Evolutionary conservation across 1,284 basidiomycete species (phyloP), one percentile per base, ranked within the genome.

Genomic region (Moesziomyces sp.): DNA sequence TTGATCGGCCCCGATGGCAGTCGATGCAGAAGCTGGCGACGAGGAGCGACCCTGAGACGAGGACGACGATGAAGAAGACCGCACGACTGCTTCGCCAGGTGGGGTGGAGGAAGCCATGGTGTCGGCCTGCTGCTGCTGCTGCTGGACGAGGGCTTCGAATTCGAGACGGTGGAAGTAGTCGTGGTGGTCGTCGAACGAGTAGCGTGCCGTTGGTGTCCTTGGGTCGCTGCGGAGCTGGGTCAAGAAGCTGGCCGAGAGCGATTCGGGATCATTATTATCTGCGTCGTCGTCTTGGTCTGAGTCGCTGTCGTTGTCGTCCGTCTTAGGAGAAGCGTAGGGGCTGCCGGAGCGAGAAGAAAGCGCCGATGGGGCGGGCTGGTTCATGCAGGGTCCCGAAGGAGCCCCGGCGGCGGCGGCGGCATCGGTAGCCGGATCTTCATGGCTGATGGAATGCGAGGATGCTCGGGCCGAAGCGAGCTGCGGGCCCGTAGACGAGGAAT

Each of bases 131-230:
- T 30, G 30, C 30, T 30, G 30, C 30, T 30, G 30, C 47, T 48
- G 23, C 28, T 61, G 38, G 23, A 64, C 49, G 16, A 70, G 61
- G 9, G 67, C 67, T 50, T 67, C 70, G 60, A 59, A 67, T 46
- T 73, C 58, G 52, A 67, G 60, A 3, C 64, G 52, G 23, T 67
- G 54, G 13, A 67, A 63, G 54, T 73, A 73, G 57, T 73, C 64
- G 4, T 73, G 64, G 24, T 73, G 70, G 48, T 73, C 70, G 70
- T 73, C 70, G 51, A 73, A 73, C 14, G 64, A 67, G 44, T 73
- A 73, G 6, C 70, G 46, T 5, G 53, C 64, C 0, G 60, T 63
- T 7, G 70, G 64, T 7, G 64, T 68, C 3, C 57, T 48, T 1
- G 70, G 34, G 35, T 62, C 45, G 3, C 47, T 48, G 23, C 55